Conservation (phyloP, 148 eudicot species). For the Drosera capensis region DNA sequence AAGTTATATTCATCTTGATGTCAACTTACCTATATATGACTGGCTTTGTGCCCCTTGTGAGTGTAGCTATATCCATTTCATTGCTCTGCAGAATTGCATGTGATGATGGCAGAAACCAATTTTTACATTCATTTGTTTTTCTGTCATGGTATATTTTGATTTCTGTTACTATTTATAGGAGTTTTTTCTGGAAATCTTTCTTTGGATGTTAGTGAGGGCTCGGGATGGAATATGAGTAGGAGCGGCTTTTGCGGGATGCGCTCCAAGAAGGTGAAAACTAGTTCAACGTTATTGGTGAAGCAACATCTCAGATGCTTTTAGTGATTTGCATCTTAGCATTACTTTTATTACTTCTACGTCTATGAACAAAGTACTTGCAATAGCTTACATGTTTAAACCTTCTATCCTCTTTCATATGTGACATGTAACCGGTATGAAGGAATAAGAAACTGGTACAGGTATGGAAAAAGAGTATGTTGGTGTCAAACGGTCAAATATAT, state of each 20-base stretch:
- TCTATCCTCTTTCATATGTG: too few species aligned
- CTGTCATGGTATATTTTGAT: background rate
- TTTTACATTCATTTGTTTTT: background rate
- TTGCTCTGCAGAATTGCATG: too few species aligned
- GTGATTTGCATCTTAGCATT: background rate
- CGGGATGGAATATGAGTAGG: constrained; percentile 76
- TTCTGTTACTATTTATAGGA: constrained; percentile 22
- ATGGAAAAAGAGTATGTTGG: too few species aligned
- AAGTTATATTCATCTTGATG: too few species aligned
- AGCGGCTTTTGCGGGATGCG: constrained; percentile 99
- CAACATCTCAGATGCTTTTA: background rate
- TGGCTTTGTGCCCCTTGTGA: too few species aligned
- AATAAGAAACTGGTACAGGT: too few species aligned
- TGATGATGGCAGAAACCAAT: too few species aligned
- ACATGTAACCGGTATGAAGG: too few species aligned
- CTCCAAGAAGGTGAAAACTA: constrained; percentile 70
- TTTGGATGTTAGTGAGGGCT: constrained; percentile 54
- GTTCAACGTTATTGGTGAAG: background rate
- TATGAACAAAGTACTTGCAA: background rate
- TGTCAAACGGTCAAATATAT: too few species aligned
- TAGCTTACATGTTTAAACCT: too few species aligned
- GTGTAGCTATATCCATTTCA: too few species aligned
- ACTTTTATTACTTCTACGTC: background rate
- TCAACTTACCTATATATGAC: too few species aligned
- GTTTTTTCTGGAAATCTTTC: constrained; percentile 83